These are phyloP conservation scores for Boletellus ananas DNA, from an alignment of 768 basidiomycete species.

Conservation along the genomic window DNA sequence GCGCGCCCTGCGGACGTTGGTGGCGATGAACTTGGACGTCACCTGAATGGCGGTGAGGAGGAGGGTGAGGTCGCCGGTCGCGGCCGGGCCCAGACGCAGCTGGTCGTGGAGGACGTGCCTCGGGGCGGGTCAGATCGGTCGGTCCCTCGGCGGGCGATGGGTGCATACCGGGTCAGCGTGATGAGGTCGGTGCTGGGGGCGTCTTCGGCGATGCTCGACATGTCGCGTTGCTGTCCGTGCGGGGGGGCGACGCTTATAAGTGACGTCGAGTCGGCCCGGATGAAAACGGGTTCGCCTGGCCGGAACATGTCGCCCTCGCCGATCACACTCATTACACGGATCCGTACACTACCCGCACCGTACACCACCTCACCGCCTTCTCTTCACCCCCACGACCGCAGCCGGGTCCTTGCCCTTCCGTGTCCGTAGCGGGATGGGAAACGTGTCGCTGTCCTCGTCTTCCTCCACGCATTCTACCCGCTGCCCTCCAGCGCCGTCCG, in stretches of 20 bases:
- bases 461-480: constrained; percentile 14
- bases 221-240: constrained; percentile 3
- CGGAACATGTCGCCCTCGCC: constrained; percentile 17
- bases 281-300: constrained; percentile 16
- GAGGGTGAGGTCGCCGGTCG: constrained; percentile 92
- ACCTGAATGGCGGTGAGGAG: constrained; percentile 94
- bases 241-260: not conserved
- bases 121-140: constrained; percentile 6
- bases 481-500: constrained; percentile 27
- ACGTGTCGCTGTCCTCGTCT: constrained; percentile 60
- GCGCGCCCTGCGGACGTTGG: constrained; percentile 94
- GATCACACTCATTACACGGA: constrained; percentile 10
- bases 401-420: constrained; percentile 58
- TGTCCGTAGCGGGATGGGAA: constrained; percentile 67
- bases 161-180: constrained; percentile 78
- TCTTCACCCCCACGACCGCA: constrained; percentile 49
- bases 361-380: constrained; percentile 52
- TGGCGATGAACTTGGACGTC: constrained; percentile 96
- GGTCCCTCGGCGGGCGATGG: not conserved
- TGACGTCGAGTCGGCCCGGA: constrained; percentile 16
- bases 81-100: constrained; percentile 71
- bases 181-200: constrained; percentile 82
- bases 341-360: constrained; percentile 13
- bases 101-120: constrained; percentile 90
- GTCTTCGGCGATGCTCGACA: constrained; percentile 46